Evolutionary conservation across 2,329 filamentous ascomycete genomes (phyloP).

Genomic region (Hymenoscyphus occultus): DNA sequence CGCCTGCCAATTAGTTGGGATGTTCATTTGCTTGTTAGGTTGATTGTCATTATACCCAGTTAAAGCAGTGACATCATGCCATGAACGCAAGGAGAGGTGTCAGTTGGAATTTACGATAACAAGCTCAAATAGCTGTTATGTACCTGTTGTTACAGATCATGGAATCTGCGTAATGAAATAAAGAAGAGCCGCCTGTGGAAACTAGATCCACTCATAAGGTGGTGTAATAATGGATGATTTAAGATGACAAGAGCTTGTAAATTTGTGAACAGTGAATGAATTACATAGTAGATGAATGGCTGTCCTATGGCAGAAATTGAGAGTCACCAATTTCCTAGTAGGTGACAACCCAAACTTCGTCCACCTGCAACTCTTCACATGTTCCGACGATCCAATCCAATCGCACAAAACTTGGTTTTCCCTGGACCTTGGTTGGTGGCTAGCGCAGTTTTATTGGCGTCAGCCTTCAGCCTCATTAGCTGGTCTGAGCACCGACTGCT

Average conservation of each 20-base stretch:
- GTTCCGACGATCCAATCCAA: too few relatives aligned
- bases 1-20: neutral
- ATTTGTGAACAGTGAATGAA: neutral
- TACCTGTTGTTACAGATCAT: neutral
- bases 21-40: conserved; percentile 10
- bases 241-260: neutral
- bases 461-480: too few relatives aligned
- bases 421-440: too few relatives aligned
- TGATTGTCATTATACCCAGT: conserved; percentile 7
- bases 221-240: neutral
- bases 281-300: neutral
- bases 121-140: neutral
- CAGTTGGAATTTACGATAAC: neutral
- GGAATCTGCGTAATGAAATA: neutral
- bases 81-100: neutral
- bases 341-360: too few relatives aligned
- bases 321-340: too few relatives aligned
- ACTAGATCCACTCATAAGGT: neutral
- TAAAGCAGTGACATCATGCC: neutral
- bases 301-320: too few relatives aligned
- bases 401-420: too few relatives aligned
- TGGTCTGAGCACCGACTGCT: too few relatives aligned
- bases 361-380: too few relatives aligned
- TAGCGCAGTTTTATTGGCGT: too few relatives aligned
- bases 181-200: conserved; percentile 1